Evolutionary conservation across 768 basidiomycete genomes (phyloP), one percentile per base, ranked within the genome.

Genomic region (Hypholoma fasciculare): DNA sequence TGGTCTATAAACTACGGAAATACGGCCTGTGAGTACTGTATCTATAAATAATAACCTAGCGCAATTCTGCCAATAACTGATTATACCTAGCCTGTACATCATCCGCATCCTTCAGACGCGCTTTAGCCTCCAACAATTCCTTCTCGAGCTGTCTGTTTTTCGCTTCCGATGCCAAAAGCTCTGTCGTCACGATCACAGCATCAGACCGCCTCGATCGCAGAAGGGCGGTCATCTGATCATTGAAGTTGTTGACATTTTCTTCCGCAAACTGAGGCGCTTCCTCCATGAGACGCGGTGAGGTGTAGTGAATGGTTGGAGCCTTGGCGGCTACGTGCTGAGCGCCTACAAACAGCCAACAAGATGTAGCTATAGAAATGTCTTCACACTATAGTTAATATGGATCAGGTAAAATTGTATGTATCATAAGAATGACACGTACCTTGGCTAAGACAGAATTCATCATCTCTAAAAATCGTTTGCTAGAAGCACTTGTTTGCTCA

Each of bases 261-360:
- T 43, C 26, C 17, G 43, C 43, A 11, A 13, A 27, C 13, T 57
- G 17, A 0, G 9, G 30, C 3, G 51, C 52, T 4, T 61, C 57
- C 16, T 38, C 38, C 3, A 38, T 1, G 16, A 61, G 49, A 3
- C 57, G 50, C 2, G 60, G 60, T 0, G 52, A 61, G 0, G 60
- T 56, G 19, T 58, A 61, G 20, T 61, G 60, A 4, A 61, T 23
- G 2, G 52, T 19, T 0, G 16, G 7, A 12, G 38, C 47, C 0
- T 7, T n/a, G 11, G 56, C 60, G 7, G 27, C 30, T 7, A 46
- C 34, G 36, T 61, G 60, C 49, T 61, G 60, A 4, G 52, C 57
- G 0, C 60, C 59, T 16, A 61, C 8, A 16, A 61, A 61, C 2
- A 61, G 38, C 60, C 57, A 61, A 17, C 60, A 57, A 6, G 46